phyloP scores from a whole-genome alignment of 805 yeast genomes.

The Novakomyces olei region DNA sequence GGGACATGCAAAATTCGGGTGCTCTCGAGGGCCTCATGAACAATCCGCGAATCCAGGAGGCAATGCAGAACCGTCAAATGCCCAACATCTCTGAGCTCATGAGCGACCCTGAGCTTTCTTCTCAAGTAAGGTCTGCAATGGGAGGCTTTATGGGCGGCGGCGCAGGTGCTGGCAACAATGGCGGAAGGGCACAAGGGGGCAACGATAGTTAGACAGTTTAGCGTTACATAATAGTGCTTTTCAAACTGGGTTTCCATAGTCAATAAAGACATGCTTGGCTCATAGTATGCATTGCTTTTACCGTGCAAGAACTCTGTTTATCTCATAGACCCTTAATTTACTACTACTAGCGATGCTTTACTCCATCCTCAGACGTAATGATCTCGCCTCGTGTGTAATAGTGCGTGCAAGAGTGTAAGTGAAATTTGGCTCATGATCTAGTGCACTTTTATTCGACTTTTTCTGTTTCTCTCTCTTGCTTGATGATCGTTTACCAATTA shows the following conservation, averaged over 20 bases:
- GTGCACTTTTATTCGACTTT: too few relatives aligned
- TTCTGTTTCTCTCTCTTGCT: too few relatives aligned
- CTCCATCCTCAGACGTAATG: too few relatives aligned
- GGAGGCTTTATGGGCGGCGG: constrained; percentile 21
- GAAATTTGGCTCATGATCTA: too few relatives aligned
- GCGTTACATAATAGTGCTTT: not conserved
- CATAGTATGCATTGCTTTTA: not conserved
- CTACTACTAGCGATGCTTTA: too few relatives aligned
- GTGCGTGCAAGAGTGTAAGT: too few relatives aligned
- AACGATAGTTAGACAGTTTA: not conserved
- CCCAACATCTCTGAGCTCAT: constrained; percentile 49
- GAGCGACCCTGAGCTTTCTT: constrained; percentile 59
- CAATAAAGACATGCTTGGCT: not conserved
- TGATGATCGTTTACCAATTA: too few relatives aligned
- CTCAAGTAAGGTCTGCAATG: constrained; percentile 50
- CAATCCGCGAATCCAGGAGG: constrained; percentile 58
- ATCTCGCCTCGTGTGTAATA: too few relatives aligned
- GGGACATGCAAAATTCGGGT: constrained; percentile 67
- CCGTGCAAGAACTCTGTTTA: too few relatives aligned
- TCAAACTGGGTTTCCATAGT: not conserved
- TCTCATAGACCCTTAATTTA: too few relatives aligned
- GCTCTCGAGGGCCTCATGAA: constrained; percentile 53
- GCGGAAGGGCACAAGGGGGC: not conserved
- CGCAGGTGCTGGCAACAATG: not conserved
- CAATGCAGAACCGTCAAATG: constrained; percentile 54